Evolutionary conservation across 345 rosid species (phyloP), one percentile per base, ranked within the genome.

Genomic region (Ailanthus altissimus): DNA sequence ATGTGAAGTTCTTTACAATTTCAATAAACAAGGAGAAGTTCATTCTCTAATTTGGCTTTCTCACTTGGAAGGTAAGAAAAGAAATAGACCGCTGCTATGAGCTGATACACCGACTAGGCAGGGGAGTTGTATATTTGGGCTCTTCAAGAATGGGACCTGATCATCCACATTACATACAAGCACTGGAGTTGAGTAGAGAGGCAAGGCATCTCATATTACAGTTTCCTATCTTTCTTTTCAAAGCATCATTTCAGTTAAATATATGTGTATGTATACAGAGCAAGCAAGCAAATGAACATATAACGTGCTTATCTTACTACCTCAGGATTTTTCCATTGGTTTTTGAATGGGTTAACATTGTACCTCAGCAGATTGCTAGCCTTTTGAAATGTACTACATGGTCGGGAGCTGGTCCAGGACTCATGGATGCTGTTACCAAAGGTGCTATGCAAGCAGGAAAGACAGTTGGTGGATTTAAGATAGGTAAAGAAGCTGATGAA

Each of bases 361-460:
- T 32, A 38, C 23, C 46, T 78, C 49, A 73, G 72, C 86, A 95
- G 98, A 82, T 90, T 75, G 99, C 98, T 62, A 85, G 60, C 69
- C 93, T 93, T 63, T 82, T 95, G 88, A 89, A 89, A 71, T 91
- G 97, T 79, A 89, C 99, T 14, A 89, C 97, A 9, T 95, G 99
- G 99, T 87, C 96, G 7, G 98, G 99, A 49, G 98, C 88, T 80
- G 99, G 99, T 85, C 92, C 97, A 38, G 95, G 99, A 66, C 95
- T 94, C 58, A 94, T 94, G 98, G 99, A 94, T 79, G 99, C 98
- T 74, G 90, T 85, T 25, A 86, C 83, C 40, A 91, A 88, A 82
- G 99, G 99, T 71, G 98, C 99, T 82, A 49, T 91, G 57, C 83
- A 91, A 84, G 92, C 91, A 65, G 90, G 89, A 75, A 90, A 89